Percentiles rank a stretch among this genome's conserved stretches.
Evolutionary conservation across 192 early-diverging fungal genomes (phyloP).

Genomic region (Podochytrium sp.): DNA sequence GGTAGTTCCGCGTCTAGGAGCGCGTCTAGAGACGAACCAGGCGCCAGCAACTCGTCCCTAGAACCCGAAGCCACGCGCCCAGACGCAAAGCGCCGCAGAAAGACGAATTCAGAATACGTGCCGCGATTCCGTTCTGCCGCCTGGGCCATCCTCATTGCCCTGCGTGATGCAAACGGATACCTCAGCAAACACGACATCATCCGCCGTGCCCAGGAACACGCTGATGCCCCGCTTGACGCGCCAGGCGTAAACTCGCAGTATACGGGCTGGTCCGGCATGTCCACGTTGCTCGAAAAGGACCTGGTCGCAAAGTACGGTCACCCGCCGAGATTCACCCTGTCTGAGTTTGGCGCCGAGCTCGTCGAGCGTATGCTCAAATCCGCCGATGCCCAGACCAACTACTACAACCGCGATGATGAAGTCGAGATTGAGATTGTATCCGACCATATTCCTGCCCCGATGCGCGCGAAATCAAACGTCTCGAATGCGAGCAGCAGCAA

Average conservation of each 20-base stretch:
- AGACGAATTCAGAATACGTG: conserved; percentile 55
- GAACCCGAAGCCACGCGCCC: no score
- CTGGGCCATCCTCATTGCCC: conserved; percentile 78
- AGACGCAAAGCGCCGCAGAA: not conserved
- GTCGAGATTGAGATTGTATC: no score
- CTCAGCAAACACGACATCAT: conserved; percentile 77
- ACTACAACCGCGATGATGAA: no score
- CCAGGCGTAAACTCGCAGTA: conserved; percentile 53
- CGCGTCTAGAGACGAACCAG: no score
- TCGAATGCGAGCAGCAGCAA: no score
- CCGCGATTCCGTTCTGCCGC: conserved; percentile 78
- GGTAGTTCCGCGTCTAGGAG: no score
- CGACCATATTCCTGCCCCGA: no score
- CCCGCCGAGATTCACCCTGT: conserved; percentile 67
- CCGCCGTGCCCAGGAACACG: conserved; percentile 61
- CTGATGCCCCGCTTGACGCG: conserved; percentile 69
- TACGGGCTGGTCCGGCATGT: conserved; percentile 81
- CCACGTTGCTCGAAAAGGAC: conserved; percentile 70
- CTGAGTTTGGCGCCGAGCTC: conserved; percentile 71
- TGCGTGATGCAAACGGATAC: conserved; percentile 55
- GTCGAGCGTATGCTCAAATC: conserved; percentile 40
- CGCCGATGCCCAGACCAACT: no score
- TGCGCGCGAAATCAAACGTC: no score
- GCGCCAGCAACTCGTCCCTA: no score
- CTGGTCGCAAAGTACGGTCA: conserved; percentile 52